A percentile compares a stretch with the other conserved stretches of the same genome.
phyloP scores from a whole-genome alignment of 2,329 filamentous ascomycete genomes.

The Tolypocladium paradoxum region DNA sequence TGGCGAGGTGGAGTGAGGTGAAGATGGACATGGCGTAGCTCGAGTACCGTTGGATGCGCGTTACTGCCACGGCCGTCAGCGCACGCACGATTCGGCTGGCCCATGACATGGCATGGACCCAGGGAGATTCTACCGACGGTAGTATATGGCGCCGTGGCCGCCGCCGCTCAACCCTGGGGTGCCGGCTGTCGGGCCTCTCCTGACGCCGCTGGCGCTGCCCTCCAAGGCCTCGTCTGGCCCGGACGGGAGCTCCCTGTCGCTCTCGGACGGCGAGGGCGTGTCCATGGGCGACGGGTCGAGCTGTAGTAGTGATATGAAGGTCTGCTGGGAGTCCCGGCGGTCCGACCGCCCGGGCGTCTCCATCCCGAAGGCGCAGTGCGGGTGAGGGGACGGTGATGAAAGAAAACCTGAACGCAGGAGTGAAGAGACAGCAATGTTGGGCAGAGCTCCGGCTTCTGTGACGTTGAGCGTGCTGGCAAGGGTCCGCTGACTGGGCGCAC shows the following conservation, averaged over 20 bases:
- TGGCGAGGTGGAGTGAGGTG: constrained; percentile 65
- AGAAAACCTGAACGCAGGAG: not conserved
- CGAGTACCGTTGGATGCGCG: constrained; percentile 74
- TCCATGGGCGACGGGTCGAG: constrained; percentile 76
- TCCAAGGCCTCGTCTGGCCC: constrained; percentile 21
- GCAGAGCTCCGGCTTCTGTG: not conserved
- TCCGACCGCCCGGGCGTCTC: constrained; percentile 8
- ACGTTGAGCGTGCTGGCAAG: not conserved
- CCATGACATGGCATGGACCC: no score
- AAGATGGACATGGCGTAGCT: constrained; percentile 76
- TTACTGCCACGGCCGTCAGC: constrained; percentile 10
- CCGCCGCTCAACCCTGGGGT: constrained; percentile 47
- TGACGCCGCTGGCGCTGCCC: constrained; percentile 18
- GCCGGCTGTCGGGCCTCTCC: constrained; percentile 30
- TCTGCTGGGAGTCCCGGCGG: constrained; percentile 36
- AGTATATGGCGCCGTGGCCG: constrained; percentile 63
- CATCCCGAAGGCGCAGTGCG: constrained; percentile 1
- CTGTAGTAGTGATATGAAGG: constrained; percentile 58
- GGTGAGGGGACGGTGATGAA: not conserved
- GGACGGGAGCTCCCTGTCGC: constrained; percentile 17
- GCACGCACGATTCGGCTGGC: not conserved
- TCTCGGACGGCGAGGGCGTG: constrained; percentile 25
- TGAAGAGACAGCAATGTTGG: not conserved
- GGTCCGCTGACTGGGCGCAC: not conserved
- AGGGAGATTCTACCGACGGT: constrained; percentile 45